Base-by-base conservation (phyloP, 2,329 filamentous ascomycete genomes). In the Trichophyton benhamiae region DNA sequence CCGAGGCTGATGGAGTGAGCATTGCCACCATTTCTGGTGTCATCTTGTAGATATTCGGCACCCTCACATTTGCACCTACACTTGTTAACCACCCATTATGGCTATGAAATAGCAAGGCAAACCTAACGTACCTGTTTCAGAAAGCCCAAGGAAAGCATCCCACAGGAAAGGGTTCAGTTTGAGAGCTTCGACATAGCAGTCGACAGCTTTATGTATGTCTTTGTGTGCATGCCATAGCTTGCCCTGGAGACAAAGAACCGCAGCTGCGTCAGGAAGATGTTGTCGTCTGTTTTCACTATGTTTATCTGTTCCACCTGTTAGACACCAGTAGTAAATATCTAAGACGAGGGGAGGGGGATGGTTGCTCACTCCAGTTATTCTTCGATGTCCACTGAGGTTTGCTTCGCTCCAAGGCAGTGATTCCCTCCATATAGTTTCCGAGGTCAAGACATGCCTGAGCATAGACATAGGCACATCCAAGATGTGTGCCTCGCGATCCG, bases 141-240 rank as follows among this genome's bases (percentile, higher is more conserved):
- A 96, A 6, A 99, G 81, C 15, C 84, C 87, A 22, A 87, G 85
- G 69, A 97, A 97, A 0, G 92, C 91, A 78, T 99, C 94, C 94
- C 94, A 99, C 83, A 96, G 94, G 74, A 97, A 92, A 1, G 94
- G 91, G 69, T 97, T 99, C 60, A 86, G 74, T 75, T 91, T 95
- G 68, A 99, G 77, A 4, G 91, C 85, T 63, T 95, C 90, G 66
- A 95, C 90, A 71, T 94, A 97, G 72, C 84, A 90, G 66, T 88
- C 83, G 15, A 92, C 85, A 6, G 94, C 91, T 73, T 89, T 91
- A 69, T 88, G 88, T 68, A 89, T 82, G 67, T 96, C 83, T 64
- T 82, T 88, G 68, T 94, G 87, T 1, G 83, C 89, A 57, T 87
- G 84, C 77, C 91, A 92, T 30, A 99, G 79, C 75, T 95, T 96